Conservation (phyloP, 1,139 yeast genomes). For the Kodamaea anthophila region DNA sequence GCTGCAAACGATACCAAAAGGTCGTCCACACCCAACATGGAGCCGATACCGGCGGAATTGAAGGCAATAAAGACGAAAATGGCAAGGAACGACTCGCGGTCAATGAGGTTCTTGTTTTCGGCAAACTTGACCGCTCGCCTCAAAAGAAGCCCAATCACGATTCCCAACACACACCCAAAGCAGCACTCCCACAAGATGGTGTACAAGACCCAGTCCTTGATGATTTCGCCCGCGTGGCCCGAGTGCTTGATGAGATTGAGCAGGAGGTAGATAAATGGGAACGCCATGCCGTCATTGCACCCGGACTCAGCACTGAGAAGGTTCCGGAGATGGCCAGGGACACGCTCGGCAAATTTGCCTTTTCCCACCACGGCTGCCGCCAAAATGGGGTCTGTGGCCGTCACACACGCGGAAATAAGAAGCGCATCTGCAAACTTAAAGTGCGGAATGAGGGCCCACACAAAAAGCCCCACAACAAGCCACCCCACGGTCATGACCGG, state of each 20-base stretch:
- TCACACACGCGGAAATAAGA: constrained; percentile 83
- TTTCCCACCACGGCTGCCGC: constrained; percentile 98
- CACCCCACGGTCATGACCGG: constrained; percentile 97
- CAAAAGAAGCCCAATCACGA: constrained; percentile 67
- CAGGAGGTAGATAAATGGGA: constrained; percentile 83
- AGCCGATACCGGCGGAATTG: constrained; percentile 88
- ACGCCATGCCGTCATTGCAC: constrained; percentile 98
- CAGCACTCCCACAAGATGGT: constrained; percentile 85
- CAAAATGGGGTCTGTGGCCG: constrained; percentile 96
- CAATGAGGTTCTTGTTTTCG: constrained; percentile 69
- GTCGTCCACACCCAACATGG: constrained; percentile 90
- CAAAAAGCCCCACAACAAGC: constrained; percentile 79
- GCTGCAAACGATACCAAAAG: constrained; percentile 90
- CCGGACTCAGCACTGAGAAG: constrained; percentile 91
- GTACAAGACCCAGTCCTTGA: constrained; percentile 77
- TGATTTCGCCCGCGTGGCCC: constrained; percentile 62
- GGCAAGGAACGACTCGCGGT: constrained; percentile 89
- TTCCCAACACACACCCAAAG: constrained; percentile 78
- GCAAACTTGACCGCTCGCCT: constrained; percentile 75
- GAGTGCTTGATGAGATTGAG: constrained; percentile 60
- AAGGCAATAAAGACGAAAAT: constrained; percentile 82
- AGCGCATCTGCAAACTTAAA: constrained; percentile 71
- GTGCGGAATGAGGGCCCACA: constrained; percentile 83
- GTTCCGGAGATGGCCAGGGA: constrained; percentile 93
- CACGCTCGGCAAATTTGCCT: constrained; percentile 94